Percentiles rank a stretch among this genome's conserved stretches.
These are phyloP conservation scores for Peziza echinospora DNA, from an alignment of 495 filamentous ascomycete genomes.

Conservation along the genomic window DNA sequence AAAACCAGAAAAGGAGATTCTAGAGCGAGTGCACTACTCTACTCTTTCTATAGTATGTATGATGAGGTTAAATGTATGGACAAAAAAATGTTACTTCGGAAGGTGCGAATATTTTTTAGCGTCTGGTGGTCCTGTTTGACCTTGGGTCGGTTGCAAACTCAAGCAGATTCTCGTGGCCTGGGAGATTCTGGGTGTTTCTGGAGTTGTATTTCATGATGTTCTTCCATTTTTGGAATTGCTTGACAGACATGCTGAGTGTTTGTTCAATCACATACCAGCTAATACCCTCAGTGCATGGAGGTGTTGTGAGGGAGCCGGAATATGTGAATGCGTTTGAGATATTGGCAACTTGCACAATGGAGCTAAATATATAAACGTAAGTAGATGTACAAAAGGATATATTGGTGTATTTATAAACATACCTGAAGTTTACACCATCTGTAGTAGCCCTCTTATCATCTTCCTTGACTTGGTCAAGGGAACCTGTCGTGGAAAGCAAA, in stretches of 20 bases:
- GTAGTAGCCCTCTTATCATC: neutral
- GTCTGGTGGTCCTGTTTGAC: no score
- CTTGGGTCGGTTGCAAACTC: no score
- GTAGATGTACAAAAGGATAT: constrained; percentile 17
- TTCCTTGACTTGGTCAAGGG: neutral
- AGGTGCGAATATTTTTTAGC: no score
- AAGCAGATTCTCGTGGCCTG: constrained; percentile 32
- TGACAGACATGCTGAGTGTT: constrained; percentile 28
- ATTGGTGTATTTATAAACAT: neutral
- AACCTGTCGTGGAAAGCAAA: neutral
- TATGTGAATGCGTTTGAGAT: constrained; percentile 23
- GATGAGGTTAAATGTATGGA: no score
- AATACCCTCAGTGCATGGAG: constrained; percentile 43
- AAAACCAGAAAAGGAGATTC: no score
- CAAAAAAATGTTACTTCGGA: no score
- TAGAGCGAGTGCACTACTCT: no score
- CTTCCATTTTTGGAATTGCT: constrained; percentile 32
- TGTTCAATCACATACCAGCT: constrained; percentile 34
- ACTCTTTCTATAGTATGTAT: no score
- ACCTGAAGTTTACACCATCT: neutral
- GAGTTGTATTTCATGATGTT: constrained; percentile 43
- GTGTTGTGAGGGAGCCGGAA: constrained; percentile 43
- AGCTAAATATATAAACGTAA: constrained; percentile 22
- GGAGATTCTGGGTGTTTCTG: constrained; percentile 35
- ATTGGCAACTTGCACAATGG: constrained; percentile 1